These are phyloP conservation scores for Cercospora sesami DNA, from an alignment of 2,329 filamentous ascomycete genomes.

Conservation along the genomic window DNA sequence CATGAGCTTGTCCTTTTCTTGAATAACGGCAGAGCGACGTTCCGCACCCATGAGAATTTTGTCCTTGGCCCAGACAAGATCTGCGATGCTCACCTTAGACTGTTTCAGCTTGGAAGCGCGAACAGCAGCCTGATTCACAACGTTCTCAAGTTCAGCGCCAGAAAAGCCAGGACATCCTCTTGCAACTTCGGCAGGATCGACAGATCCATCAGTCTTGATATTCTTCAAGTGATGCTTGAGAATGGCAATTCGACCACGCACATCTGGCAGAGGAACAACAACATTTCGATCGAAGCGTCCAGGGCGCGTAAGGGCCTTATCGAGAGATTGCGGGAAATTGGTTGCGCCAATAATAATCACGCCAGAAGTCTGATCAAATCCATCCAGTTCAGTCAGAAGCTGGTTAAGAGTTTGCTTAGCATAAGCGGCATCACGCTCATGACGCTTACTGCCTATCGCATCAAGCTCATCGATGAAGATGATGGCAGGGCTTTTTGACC, in stretches of 20 bases:
- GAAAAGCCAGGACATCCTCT: slow-evolving; percentile 88
- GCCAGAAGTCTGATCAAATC: slow-evolving; percentile 90
- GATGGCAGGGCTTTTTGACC: slow-evolving; percentile 83
- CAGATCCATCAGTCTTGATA: slow-evolving; percentile 75
- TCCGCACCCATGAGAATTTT: slow-evolving; percentile 97
- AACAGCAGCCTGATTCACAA: slow-evolving; percentile 94
- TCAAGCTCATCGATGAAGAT: slow-evolving; percentile 95
- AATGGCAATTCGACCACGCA: slow-evolving; percentile 88
- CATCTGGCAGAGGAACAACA: slow-evolving; percentile 83
- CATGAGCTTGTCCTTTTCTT: slow-evolving; percentile 88
- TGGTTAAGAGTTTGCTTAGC: slow-evolving; percentile 98
- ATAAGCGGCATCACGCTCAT: slow-evolving; percentile 89
- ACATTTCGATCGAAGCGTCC: slow-evolving; percentile 96
- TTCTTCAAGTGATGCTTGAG: slow-evolving; percentile 92
- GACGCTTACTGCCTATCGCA: slow-evolving; percentile 90
- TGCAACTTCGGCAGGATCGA: slow-evolving; percentile 81
- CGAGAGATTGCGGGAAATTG: slow-evolving; percentile 90
- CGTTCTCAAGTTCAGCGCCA: slow-evolving; percentile 92
- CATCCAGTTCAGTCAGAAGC: slow-evolving; percentile 92
- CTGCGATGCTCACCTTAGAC: slow-evolving; percentile 69
- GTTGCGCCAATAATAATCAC: slow-evolving; percentile 96
- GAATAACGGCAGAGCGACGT: slow-evolving; percentile 83
- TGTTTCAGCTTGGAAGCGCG: slow-evolving; percentile 88
- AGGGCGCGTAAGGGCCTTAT: slow-evolving; percentile 90
- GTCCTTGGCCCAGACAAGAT: slow-evolving; percentile 98